These are phyloP conservation scores for Linanthus parryae DNA, from an alignment of 148 eudicot genomes.

Conservation along the genomic window DNA sequence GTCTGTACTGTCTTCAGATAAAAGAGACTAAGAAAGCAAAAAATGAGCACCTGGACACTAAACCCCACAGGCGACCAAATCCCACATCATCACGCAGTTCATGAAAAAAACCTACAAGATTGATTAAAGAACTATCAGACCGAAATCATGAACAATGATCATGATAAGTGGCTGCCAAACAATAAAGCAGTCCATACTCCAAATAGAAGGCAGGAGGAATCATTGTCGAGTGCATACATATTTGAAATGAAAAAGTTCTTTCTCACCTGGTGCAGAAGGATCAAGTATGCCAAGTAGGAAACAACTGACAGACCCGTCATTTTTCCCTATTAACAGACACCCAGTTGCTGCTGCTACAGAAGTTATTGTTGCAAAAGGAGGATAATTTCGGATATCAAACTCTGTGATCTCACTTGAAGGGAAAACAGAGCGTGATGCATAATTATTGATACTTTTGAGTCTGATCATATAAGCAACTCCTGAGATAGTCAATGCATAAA, in stretches of 20 bases:
- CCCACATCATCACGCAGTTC: slow-evolving; percentile 88
- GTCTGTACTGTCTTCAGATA: neutral
- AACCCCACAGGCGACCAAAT: slow-evolving; percentile 85
- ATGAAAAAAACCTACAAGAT: slow-evolving; percentile 51
- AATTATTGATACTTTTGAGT: slow-evolving; percentile 39
- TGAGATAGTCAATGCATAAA: slow-evolving; percentile 60
- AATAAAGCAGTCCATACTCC: neutral
- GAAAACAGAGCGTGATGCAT: slow-evolving; percentile 50
- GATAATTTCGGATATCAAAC: slow-evolving; percentile 39
- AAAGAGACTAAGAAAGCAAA: slow-evolving; percentile 5
- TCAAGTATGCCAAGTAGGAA: slow-evolving; percentile 68
- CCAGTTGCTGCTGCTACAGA: slow-evolving; percentile 61
- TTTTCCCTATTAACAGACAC: slow-evolving; percentile 73
- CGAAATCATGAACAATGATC: neutral
- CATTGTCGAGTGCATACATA: neutral
- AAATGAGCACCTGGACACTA: slow-evolving; percentile 71
- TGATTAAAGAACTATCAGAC: slow-evolving; percentile 4
- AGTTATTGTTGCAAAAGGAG: slow-evolving; percentile 49
- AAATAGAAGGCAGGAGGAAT: neutral
- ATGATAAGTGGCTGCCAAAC: neutral
- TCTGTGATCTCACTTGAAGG: slow-evolving; percentile 49
- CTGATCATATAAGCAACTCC: slow-evolving; percentile 66
- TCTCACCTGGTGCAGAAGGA: slow-evolving; percentile 57
- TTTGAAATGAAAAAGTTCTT: neutral
- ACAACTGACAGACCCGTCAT: slow-evolving; percentile 75